A percentile compares a stretch with the other conserved stretches of the same genome.
These are phyloP conservation scores for Chlorella ohadii DNA, from an alignment of 139 green algal genomes.

Conservation along the genomic window DNA sequence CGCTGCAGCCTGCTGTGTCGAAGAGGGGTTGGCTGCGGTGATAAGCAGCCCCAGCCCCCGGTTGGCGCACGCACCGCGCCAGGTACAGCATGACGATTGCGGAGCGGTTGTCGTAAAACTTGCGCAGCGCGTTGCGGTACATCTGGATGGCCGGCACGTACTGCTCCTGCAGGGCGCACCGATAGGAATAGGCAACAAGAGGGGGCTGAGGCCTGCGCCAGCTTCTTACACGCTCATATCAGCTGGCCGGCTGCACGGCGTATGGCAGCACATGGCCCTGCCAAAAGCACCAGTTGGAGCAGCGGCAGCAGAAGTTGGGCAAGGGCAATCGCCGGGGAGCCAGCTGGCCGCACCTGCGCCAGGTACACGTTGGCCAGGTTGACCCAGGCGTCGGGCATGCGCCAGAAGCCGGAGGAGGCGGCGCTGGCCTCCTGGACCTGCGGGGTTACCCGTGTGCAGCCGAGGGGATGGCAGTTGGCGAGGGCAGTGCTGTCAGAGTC, in stretches of 20 bases:
- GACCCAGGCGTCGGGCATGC: slow-evolving; percentile 70
- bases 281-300: no score
- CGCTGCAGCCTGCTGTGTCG: no score
- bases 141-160: slow-evolving; percentile 67
- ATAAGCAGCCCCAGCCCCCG: not conserved
- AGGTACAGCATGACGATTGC: slow-evolving; percentile 55
- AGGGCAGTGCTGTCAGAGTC: no score
- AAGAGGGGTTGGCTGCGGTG: no score
- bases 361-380: slow-evolving; percentile 83
- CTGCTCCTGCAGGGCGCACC: slow-evolving; percentile 42
- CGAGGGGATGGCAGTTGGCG: no score
- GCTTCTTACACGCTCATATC: no score
- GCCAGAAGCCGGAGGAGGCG: slow-evolving; percentile 56
- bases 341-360: slow-evolving; percentile 28
- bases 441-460: no score
- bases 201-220: no score
- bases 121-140: slow-evolving; percentile 72
- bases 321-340: no score
- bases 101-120: slow-evolving; percentile 61
- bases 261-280: no score
- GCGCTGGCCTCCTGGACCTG: slow-evolving; percentile 78
- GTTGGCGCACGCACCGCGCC: slow-evolving; percentile 5
- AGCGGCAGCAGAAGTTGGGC: no score
- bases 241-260: no score
- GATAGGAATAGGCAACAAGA: not conserved